These are phyloP conservation scores for Theileria parva DNA, from an alignment of 169 alveolate species.

Conservation along the genomic window DNA sequence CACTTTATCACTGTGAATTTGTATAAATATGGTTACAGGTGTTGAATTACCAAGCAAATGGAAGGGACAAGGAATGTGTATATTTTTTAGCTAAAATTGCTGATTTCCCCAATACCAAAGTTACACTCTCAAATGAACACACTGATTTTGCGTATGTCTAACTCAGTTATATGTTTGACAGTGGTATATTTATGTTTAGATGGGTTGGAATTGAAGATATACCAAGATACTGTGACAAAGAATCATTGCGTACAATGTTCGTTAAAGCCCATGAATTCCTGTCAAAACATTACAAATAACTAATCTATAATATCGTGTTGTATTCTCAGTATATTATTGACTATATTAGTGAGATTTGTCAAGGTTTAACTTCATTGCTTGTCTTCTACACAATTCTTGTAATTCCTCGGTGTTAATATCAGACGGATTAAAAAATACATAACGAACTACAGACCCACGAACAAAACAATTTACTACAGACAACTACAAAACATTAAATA, in stretches of 20 bases:
- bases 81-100: slow-evolving; percentile 69
- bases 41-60: slow-evolving; percentile 66
- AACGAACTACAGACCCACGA: slow-evolving; percentile 93
- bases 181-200: slow-evolving; percentile 5
- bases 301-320: background rate
- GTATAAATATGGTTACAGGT: slow-evolving; percentile 29
- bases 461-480: slow-evolving; percentile 90
- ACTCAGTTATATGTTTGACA: background rate
- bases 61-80: slow-evolving; percentile 66
- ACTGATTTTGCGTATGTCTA: slow-evolving; percentile 67
- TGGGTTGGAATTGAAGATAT: slow-evolving; percentile 49
- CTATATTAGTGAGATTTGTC: slow-evolving; percentile 44
- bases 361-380: slow-evolving; percentile 69
- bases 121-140: slow-evolving; percentile 75
- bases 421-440: slow-evolving; percentile 86
- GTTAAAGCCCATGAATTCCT: slow-evolving; percentile 33
- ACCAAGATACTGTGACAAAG: slow-evolving; percentile 49
- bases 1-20: background rate
- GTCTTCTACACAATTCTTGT: slow-evolving; percentile 88
- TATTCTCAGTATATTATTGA: background rate
- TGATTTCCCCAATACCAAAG: slow-evolving; percentile 32
- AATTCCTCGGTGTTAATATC: slow-evolving; percentile 88
- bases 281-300: slow-evolving; percentile 1
- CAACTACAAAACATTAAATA: slow-evolving; percentile 19
- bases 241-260: slow-evolving; percentile 49